A percentile compares a stretch with the other conserved stretches of the same genome.
Evolutionary conservation across 768 basidiomycete genomes (phyloP).

Genomic region (Kwoniella europaea): DNA sequence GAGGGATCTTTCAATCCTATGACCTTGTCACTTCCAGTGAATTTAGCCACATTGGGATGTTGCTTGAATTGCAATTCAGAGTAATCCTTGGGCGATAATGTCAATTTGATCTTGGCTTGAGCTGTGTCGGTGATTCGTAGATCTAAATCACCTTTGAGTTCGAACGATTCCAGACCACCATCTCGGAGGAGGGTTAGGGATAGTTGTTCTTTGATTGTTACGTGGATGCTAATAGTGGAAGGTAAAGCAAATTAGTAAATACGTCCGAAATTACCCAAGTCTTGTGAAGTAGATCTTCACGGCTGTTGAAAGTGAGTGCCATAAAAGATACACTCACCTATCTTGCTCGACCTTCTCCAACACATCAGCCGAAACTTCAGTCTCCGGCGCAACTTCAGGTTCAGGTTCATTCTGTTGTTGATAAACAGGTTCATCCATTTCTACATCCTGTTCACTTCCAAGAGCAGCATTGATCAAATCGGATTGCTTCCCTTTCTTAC

Average conservation of each 20-base stretch:
- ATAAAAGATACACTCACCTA: conserved; percentile 63
- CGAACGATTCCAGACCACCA: conserved; percentile 86
- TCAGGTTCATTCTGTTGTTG: conserved; percentile 31
- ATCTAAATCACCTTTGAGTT: conserved; percentile 94
- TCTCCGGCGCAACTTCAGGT: conserved; percentile 61
- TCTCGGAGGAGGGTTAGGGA: conserved; percentile 82
- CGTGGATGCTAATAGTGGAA: conserved; percentile 70
- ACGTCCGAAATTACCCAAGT: no score
- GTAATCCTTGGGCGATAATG: conserved; percentile 65
- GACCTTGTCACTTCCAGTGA: conserved; percentile 67
- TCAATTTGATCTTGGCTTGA: conserved; percentile 72
- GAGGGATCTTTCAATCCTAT: conserved; percentile 83
- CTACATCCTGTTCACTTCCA: conserved; percentile 67
- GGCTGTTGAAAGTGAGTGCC: neutral
- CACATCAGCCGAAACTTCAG: conserved; percentile 55
- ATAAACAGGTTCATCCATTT: conserved; percentile 25
- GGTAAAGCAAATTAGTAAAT: no score
- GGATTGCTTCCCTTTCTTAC: conserved; percentile 85
- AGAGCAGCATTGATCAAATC: conserved; percentile 80
- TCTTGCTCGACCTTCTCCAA: conserved; percentile 76
- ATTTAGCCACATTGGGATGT: conserved; percentile 92
- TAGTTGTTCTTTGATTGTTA: conserved; percentile 80
- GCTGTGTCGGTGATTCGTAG: conserved; percentile 78
- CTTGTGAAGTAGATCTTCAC: neutral
- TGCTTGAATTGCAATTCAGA: conserved; percentile 88